Percentiles rank a stretch among this genome's conserved stretches.
Conservation (phyloP, 2,329 filamentous ascomycete species). For the Penicillium palitans region DNA sequence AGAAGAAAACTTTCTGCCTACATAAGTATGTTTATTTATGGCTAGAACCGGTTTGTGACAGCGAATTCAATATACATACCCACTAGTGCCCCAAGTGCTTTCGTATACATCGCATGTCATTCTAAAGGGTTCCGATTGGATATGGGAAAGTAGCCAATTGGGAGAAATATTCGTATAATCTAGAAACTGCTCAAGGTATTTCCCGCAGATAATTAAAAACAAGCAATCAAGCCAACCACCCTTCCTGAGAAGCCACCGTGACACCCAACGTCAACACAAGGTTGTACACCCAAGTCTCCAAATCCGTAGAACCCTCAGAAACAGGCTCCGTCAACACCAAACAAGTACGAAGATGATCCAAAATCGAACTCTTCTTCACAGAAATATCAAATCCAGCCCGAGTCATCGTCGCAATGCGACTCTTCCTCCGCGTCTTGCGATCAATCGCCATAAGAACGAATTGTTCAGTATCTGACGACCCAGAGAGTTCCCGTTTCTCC, state of each 20-base stretch:
- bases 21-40: neutral
- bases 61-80: neutral
- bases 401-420: constrained; percentile 24
- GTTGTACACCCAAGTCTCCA: constrained; percentile 32
- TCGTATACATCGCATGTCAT: neutral
- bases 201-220: neutral
- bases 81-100: neutral
- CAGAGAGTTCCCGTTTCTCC: constrained; percentile 19
- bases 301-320: constrained; percentile 12
- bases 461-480: constrained; percentile 5
- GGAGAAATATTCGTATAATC: neutral
- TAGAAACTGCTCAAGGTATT: neutral
- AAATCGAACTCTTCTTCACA: constrained; percentile 27
- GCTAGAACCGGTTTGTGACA: neutral
- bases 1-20: neutral
- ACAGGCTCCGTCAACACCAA: constrained; percentile 17
- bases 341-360: constrained; percentile 25
- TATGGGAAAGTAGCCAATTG: neutral
- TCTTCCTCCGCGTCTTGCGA: constrained; percentile 22
- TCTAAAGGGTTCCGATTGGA: neutral
- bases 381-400: constrained; percentile 26
- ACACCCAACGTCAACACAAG: constrained; percentile 34
- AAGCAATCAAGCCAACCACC: constrained; percentile 23
- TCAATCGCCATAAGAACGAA: constrained; percentile 27
- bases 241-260: constrained; percentile 31